These are phyloP conservation scores for Scalesia atractyloides DNA, from an alignment of 129 eudicot species.

Conservation along the genomic window DNA sequence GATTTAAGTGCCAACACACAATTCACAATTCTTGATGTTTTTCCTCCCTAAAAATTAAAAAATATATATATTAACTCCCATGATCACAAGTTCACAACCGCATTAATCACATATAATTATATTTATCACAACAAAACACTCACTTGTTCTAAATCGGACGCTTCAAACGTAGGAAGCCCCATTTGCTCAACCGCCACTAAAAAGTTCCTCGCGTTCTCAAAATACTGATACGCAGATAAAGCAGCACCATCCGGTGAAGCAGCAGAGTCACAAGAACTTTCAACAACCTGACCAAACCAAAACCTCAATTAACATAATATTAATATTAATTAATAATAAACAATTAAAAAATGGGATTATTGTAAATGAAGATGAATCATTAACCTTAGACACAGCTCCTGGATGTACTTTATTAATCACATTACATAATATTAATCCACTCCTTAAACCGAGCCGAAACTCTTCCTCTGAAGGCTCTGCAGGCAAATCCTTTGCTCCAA, in stretches of 20 bases:
- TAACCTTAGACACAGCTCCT: conserved; percentile 85
- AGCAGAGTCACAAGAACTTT: conserved; percentile 77
- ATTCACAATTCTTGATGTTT: conserved; percentile 78
- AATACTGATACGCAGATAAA: conserved; percentile 87
- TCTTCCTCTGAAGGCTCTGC: conserved; percentile 99
- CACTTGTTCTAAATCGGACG: conserved; percentile 93
- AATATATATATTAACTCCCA: background rate
- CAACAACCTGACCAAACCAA: conserved; percentile 65
- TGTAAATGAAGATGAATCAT: background rate
- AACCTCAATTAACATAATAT: background rate
- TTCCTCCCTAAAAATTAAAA: conserved; percentile 70
- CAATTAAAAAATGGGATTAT: background rate
- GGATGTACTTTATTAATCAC: conserved; percentile 79
- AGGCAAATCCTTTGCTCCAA: conserved; percentile 88
- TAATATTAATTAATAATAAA: no score
- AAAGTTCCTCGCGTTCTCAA: conserved; percentile 90
- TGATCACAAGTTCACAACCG: background rate
- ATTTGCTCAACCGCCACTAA: conserved; percentile 77
- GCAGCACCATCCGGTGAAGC: conserved; percentile 86
- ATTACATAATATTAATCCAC: conserved; percentile 85
- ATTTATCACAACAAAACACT: conserved; percentile 10
- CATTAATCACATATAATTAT: background rate
- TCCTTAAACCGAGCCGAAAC: conserved; percentile 83
- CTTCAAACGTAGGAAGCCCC: conserved; percentile 94
- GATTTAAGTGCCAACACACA: conserved; percentile 88